A percentile compares a stretch with the other conserved stretches of the same genome.
Evolutionary conservation across 2,329 filamentous ascomycete genomes (phyloP).

Genomic region (Talaromyces islandicus): DNA sequence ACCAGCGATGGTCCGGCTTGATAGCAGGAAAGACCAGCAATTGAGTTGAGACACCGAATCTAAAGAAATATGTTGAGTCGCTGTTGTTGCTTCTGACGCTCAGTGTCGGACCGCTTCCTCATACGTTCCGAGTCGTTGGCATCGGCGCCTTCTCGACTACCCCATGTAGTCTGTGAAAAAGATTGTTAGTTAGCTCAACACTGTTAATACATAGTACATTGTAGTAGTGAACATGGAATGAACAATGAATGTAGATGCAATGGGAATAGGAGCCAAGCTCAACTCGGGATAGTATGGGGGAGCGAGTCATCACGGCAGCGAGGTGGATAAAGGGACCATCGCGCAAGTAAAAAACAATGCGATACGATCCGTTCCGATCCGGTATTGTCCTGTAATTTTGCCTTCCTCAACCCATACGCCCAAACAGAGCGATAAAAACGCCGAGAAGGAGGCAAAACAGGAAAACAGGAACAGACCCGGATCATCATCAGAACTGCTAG

Average conservation of each 20-base stretch:
- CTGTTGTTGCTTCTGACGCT: conserved; percentile 22
- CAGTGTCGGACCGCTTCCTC: conserved; percentile 37
- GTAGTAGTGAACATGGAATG: neutral
- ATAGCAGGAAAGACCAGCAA: neutral
- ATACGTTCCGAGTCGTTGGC: conserved; percentile 70
- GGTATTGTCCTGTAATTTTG: neutral
- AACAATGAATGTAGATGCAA: neutral
- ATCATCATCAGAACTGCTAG: neutral
- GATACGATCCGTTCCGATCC: neutral
- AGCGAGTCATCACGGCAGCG: neutral
- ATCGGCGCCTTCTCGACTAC: conserved; percentile 86
- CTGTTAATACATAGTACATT: neutral
- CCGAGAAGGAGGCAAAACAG: neutral
- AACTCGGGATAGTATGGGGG: neutral
- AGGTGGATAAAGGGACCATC: neutral
- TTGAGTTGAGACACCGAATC: neutral
- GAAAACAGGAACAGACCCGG: neutral
- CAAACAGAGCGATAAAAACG: neutral
- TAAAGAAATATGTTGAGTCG: conserved; percentile 1
- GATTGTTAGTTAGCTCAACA: conserved; percentile 12
- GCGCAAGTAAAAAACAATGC: too few species aligned
- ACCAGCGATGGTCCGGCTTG: neutral
- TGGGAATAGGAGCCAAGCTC: neutral
- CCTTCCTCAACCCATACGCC: neutral
- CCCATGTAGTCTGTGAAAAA: conserved; percentile 75